Conservation (phyloP, 176 grass and related monocot species). For the Eragrostis nindensis region DNA sequence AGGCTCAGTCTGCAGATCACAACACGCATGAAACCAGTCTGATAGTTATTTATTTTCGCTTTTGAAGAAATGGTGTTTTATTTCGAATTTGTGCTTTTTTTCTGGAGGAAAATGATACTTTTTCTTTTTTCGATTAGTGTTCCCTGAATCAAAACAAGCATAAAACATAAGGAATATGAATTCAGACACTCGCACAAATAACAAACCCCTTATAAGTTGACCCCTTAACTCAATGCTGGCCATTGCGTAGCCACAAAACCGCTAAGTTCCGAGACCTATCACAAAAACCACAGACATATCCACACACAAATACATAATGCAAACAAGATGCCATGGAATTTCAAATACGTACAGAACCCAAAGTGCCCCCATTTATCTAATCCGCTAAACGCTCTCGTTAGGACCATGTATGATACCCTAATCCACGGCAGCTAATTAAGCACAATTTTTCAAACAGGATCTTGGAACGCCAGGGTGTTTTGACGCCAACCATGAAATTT, state of each 20-base stretch:
- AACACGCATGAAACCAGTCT: too few relatives aligned
- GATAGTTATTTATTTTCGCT: too few relatives aligned
- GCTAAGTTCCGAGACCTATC: neutral
- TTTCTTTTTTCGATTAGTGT: neutral
- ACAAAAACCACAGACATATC: neutral
- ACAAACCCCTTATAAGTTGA: neutral
- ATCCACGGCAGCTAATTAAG: neutral
- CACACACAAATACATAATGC: neutral
- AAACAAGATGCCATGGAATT: conserved; percentile 1
- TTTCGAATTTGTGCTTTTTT: too few relatives aligned
- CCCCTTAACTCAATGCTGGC: conserved; percentile 22
- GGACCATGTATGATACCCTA: conserved; percentile 17
- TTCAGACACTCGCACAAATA: neutral
- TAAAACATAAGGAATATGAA: conserved; percentile 21
- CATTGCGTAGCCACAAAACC: neutral
- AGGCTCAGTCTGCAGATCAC: too few relatives aligned
- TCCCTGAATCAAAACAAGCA: conserved; percentile 15
- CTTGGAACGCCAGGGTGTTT: conserved; percentile 34
- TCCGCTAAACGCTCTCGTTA: neutral
- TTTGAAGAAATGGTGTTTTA: too few relatives aligned
- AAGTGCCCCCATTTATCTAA: neutral
- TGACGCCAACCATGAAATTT: conserved; percentile 2
- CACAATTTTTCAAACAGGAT: neutral
- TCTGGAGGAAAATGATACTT: neutral
- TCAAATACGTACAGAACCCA: neutral